Conservation (phyloP, 73 alveolate genomes). For the Stentor coeruleus region DNA sequence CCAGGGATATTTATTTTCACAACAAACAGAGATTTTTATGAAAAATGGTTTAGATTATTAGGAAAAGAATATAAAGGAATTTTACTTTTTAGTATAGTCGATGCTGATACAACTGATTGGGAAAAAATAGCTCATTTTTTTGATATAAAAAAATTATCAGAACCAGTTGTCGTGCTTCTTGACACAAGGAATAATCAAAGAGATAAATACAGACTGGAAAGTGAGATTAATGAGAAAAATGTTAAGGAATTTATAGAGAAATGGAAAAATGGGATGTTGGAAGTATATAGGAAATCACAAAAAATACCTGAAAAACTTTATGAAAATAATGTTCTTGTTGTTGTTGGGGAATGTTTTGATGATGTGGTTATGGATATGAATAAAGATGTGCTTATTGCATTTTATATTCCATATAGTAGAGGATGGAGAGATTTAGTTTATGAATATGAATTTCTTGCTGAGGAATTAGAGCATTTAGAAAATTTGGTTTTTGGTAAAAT, state of each 20-base stretch:
- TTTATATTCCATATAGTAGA: constrained; percentile 98
- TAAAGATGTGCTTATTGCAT: constrained; percentile 90
- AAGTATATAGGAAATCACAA: constrained; percentile 77
- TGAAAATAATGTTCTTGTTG: constrained; percentile 80
- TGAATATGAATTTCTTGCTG: constrained; percentile 84
- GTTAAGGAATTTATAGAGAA: constrained; percentile 53
- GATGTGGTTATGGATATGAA: constrained; percentile 77
- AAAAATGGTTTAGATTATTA: constrained; percentile 59
- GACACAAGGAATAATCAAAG: constrained; percentile 69
- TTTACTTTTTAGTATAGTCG: constrained; percentile 44
- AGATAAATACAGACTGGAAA: constrained; percentile 55
- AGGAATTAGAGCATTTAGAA: constrained; percentile 61
- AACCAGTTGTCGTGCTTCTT: constrained; percentile 69
- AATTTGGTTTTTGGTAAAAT: constrained; percentile 77
- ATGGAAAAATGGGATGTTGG: constrained; percentile 64
- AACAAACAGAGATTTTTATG: constrained; percentile 55
- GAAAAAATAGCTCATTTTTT: constrained; percentile 84
- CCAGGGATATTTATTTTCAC: constrained; percentile 85
- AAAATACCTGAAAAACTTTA: constrained; percentile 74
- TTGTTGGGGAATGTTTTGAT: constrained; percentile 88
- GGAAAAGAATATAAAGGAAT: constrained; percentile 69
- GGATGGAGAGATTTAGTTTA: constrained; percentile 96
- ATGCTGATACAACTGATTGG: constrained; percentile 56
- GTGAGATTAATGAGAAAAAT: constrained; percentile 31
- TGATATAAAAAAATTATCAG: constrained; percentile 52